phyloP scores from a whole-genome alignment of 169 alveolate genomes.

The Plasmodium malariae region DNA sequence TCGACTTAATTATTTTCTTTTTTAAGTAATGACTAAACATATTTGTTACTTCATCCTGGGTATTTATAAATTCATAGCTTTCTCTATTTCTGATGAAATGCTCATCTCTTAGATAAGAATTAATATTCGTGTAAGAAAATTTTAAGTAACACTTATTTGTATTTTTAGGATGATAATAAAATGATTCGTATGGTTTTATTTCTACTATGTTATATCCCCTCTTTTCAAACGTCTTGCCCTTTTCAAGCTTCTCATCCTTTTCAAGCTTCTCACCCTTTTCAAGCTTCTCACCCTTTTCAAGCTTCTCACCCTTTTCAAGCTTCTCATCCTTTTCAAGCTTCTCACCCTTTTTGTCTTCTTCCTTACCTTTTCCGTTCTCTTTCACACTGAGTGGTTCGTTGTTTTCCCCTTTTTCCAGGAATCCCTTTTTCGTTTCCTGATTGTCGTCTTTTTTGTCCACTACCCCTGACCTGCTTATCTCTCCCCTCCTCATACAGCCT shows the following conservation, averaged over 20 bases:
- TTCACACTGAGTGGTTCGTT: too few relatives aligned
- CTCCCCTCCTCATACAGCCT: too few relatives aligned
- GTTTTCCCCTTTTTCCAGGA: too few relatives aligned
- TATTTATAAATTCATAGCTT: constrained; percentile 18
- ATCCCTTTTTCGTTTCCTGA: too few relatives aligned
- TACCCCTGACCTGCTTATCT: too few relatives aligned
- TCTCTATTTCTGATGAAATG: constrained; percentile 4
- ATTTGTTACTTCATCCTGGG: constrained; percentile 14
- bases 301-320: not conserved
- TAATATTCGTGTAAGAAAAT: constrained; percentile 40
- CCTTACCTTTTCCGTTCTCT: too few relatives aligned
- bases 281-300: not conserved
- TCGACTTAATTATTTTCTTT: constrained; percentile 39
- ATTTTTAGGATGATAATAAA: constrained; percentile 52
- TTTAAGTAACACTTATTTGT: constrained; percentile 37
- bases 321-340: not conserved
- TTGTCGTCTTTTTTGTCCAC: too few relatives aligned
- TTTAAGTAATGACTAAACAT: constrained; percentile 35
- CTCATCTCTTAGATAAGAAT: constrained; percentile 9
- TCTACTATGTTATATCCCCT: not conserved
- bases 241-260: not conserved
- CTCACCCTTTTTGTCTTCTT: not conserved
- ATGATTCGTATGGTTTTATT: constrained; percentile 59
- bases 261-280: not conserved
- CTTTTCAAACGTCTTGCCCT: not conserved